Conservation (phyloP, 1,284 basidiomycete species). For the Marasmius fiardii region DNA sequence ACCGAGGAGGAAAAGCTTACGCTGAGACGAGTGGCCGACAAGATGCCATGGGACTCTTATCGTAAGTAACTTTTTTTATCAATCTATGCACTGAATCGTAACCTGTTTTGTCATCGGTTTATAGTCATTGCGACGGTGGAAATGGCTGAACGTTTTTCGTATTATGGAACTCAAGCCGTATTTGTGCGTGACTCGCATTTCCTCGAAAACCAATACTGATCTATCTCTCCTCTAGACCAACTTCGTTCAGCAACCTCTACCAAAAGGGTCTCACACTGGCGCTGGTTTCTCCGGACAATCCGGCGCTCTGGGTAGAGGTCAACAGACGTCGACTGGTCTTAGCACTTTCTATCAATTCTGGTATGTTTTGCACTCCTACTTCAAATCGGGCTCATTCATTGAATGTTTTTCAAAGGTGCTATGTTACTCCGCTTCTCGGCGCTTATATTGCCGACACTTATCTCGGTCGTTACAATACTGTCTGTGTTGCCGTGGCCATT, state of each 20-base stretch:
- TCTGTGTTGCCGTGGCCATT: slow-evolving; percentile 3
- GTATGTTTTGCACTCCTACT: neutral
- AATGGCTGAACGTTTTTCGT: slow-evolving; percentile 19
- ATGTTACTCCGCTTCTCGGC: neutral
- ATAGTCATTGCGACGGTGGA: slow-evolving; percentile 9
- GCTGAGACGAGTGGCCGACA: slow-evolving; percentile 45
- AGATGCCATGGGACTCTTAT: slow-evolving; percentile 36
- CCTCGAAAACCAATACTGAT: too few relatives aligned
- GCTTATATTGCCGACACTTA: slow-evolving; percentile 3
- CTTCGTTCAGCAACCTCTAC: slow-evolving; percentile 70
- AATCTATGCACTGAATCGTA: neutral
- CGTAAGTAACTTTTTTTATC: neutral
- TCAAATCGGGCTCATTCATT: slow-evolving; percentile 15
- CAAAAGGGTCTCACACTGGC: slow-evolving; percentile 63
- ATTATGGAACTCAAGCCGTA: slow-evolving; percentile 61
- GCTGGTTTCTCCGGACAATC: slow-evolving; percentile 57
- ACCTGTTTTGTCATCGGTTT: neutral
- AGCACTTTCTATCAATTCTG: slow-evolving; percentile 10
- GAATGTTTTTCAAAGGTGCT: slow-evolving; percentile 20
- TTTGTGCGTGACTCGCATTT: slow-evolving; percentile 45
- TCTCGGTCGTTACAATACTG: slow-evolving; percentile 9
- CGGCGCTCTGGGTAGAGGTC: slow-evolving; percentile 68
- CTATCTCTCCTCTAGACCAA: slow-evolving; percentile 46
- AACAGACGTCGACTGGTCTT: slow-evolving; percentile 61
- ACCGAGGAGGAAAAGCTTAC: slow-evolving; percentile 48